phyloP scores from a whole-genome alignment of 257 asterid genomes.

The Asclepias syriaca region DNA sequence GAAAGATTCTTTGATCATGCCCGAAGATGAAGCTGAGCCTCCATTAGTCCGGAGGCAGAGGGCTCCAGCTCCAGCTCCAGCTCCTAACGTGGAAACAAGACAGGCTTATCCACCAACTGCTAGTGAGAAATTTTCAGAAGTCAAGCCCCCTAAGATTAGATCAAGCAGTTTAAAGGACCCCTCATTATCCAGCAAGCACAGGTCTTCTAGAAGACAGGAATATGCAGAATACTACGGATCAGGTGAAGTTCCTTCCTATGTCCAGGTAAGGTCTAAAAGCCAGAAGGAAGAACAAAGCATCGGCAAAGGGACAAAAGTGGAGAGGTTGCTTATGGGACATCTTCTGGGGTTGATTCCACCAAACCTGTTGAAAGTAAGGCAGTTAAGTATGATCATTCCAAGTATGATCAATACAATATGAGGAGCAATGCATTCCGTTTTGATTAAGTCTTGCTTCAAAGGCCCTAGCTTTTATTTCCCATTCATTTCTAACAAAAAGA shows the following conservation, averaged over 20 bases:
- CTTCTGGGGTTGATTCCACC: slow-evolving; percentile 40
- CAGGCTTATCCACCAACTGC: slow-evolving; percentile 37
- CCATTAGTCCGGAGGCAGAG: slow-evolving; percentile 50
- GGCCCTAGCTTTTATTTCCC: background rate
- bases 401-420: slow-evolving; percentile 56
- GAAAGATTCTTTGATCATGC: slow-evolving; percentile 78
- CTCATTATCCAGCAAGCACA: slow-evolving; percentile 58
- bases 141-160: slow-evolving; percentile 52
- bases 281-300: slow-evolving; percentile 83
- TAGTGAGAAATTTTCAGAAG: slow-evolving; percentile 49
- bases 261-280: slow-evolving; percentile 63
- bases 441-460: slow-evolving; percentile 18
- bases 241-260: slow-evolving; percentile 53
- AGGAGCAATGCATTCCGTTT: slow-evolving; percentile 57
- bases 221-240: slow-evolving; percentile 71
- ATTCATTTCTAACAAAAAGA: background rate
- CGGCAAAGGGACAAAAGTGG: slow-evolving; percentile 57
- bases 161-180: slow-evolving; percentile 62
- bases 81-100: slow-evolving; percentile 52
- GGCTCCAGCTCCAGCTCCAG: slow-evolving; percentile 50
- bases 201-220: slow-evolving; percentile 84
- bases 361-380: slow-evolving; percentile 54
- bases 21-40: slow-evolving; percentile 68
- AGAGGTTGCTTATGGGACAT: slow-evolving; percentile 35
- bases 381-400: slow-evolving; percentile 38